These are phyloP conservation scores for Penicillium bovifimosum DNA, from an alignment of 495 filamentous ascomycete genomes.

Conservation along the genomic window DNA sequence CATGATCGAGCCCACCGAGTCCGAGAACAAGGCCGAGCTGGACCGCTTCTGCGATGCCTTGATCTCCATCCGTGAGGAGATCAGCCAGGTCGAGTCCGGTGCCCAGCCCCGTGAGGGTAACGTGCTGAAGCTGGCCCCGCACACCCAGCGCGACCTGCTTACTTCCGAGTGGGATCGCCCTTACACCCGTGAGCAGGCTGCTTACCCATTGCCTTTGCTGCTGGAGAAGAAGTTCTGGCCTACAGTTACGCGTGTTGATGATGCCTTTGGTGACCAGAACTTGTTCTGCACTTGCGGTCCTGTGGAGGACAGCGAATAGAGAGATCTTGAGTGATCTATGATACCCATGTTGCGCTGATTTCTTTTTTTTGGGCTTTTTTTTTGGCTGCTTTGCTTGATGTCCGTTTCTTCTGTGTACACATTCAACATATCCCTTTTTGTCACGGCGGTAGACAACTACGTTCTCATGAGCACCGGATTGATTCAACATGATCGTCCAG, in stretches of 20 bases:
- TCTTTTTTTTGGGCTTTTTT: conserved; percentile 5
- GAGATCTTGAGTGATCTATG: conserved; percentile 19
- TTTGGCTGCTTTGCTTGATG: conserved; percentile 6
- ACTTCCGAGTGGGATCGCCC: conserved; percentile 63
- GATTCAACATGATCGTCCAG: conserved; percentile 18
- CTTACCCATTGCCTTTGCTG: conserved; percentile 80
- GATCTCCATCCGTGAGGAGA: conserved; percentile 83
- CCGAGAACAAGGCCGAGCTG: conserved; percentile 86
- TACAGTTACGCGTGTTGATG: conserved; percentile 79
- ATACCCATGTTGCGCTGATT: conserved; percentile 36
- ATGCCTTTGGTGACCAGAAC: conserved; percentile 90
- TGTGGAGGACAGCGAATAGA: conserved; percentile 50
- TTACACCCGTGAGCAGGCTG: conserved; percentile 78
- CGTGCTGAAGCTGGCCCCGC: conserved; percentile 87
- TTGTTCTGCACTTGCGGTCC: conserved; percentile 94
- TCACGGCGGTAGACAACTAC: conserved; percentile 10
- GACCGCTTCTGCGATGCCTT: conserved; percentile 93
- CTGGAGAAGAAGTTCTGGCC: conserved; percentile 99
- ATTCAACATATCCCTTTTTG: conserved; percentile 27
- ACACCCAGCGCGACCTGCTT: conserved; percentile 79
- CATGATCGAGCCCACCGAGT: conserved; percentile 98
- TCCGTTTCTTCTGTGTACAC: conserved; percentile 22
- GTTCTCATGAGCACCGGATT: not conserved
- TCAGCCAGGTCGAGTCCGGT: conserved; percentile 78
- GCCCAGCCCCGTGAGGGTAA: conserved; percentile 74